These are phyloP conservation scores for Vitis amurensis DNA, from an alignment of 164 flowering plant species.

Conservation along the genomic window DNA sequence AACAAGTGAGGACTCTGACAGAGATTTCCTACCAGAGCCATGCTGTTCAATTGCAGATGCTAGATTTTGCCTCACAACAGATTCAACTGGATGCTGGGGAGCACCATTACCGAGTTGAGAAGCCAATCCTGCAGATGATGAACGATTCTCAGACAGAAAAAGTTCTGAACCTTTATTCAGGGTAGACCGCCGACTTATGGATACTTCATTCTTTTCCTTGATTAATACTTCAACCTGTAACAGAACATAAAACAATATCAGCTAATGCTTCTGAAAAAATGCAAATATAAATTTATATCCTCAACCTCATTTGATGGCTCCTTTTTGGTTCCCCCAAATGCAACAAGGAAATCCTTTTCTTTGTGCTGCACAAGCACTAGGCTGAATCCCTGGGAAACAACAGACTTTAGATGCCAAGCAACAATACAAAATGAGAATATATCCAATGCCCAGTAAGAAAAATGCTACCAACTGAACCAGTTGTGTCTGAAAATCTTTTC, in stretches of 20 bases:
- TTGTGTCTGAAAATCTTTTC: background rate
- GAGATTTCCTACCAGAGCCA: conserved; percentile 87
- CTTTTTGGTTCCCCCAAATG: conserved; percentile 90
- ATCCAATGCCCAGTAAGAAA: background rate
- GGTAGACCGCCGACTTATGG: conserved; percentile 41
- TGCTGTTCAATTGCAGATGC: conserved; percentile 78
- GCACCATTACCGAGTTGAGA: conserved; percentile 33
- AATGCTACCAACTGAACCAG: background rate
- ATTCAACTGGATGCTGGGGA: conserved; percentile 41
- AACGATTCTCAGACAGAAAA: conserved; percentile 42
- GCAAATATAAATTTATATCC: background rate
- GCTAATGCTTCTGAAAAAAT: background rate
- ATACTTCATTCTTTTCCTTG: conserved; percentile 62
- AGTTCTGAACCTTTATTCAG: conserved; percentile 44
- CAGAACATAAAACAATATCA: background rate
- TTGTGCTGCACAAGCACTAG: conserved; percentile 86
- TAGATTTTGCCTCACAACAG: conserved; percentile 60
- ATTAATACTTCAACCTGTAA: conserved; percentile 77
- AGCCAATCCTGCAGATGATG: conserved; percentile 34
- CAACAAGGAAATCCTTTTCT: conserved; percentile 82
- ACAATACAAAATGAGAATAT: background rate
- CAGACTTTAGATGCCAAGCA: conserved; percentile 3
- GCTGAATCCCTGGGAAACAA: conserved; percentile 74
- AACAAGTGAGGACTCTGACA: conserved; percentile 58
- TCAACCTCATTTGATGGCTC: conserved; percentile 90